Evolutionary conservation across 495 filamentous ascomycete species (phyloP), one percentile per base, ranked within the genome.

Genomic region (Trichoderma virens): DNA sequence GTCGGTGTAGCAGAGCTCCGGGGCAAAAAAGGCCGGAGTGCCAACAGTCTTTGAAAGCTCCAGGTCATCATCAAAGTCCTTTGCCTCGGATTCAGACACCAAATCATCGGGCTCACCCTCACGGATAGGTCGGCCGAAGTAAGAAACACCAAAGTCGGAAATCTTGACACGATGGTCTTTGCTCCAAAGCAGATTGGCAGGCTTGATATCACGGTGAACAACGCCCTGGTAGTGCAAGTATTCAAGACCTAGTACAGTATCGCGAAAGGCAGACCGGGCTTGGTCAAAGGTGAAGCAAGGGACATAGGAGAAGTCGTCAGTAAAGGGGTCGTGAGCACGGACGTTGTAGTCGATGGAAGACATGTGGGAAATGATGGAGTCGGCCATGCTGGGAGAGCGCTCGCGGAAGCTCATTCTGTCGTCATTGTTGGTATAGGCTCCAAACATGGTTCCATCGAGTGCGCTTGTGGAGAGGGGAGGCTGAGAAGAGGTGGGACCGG

Each of bases 81-180:
- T 83, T 14, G 90, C 88, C 68, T 97, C 91, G 16, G 89, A 89
- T 73, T 97, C 92, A 18, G 86, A 88, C 20, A 92, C 79, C 47
- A 89, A 86, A 66, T 93, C 91, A 69, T 89, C 86, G 13, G 86
- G 80, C 63, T 93, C 90, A 65, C 90, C 88, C 54, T 88, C 83
- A 62, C 89, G 79, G 65, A 92, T 87, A 0, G 91, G 90, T 61
- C 90, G 85, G 25, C 94, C 95, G 54, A 98, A 87, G 73, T 97
- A 99, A 0, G 94, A 98, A 4, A 99, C 94, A 32, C 94, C 94
- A 77, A 99, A 99, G 71, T 99, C 94, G n/a, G 94, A 98, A 59
- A 99, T 99, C 79, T 98, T 99, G 67, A 96, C 90, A 14, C 89
- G 86, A 69, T 92, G 85, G 68, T 92, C 88, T 64, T 81, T 83